These are phyloP conservation scores for Tolypocladium tropicale DNA, from an alignment of 2,329 filamentous ascomycete genomes.

Conservation along the genomic window DNA sequence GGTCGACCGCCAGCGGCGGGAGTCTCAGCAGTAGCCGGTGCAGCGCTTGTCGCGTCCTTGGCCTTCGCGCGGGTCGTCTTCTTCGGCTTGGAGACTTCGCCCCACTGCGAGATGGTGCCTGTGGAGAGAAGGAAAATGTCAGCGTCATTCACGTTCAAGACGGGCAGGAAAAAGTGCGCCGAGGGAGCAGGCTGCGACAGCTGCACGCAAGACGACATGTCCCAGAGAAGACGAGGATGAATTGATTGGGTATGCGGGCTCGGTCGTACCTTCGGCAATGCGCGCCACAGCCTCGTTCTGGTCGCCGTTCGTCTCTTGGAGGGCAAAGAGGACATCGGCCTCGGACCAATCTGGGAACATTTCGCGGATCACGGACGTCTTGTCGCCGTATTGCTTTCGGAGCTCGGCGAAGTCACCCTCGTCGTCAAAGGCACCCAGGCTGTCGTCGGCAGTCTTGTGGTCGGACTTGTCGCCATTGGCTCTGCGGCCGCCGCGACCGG, in stretches of 20 bases:
- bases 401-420: conserved; percentile 85
- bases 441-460: conserved; percentile 45
- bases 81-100: conserved; percentile 71
- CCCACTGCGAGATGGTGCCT: conserved; percentile 77
- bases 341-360: conserved; percentile 95
- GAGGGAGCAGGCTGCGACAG: neutral
- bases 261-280: conserved; percentile 61
- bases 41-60: conserved; percentile 48
- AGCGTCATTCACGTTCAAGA: conserved; percentile 1
- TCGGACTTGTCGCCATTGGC: conserved; percentile 61
- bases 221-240: neutral
- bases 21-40: conserved; percentile 37
- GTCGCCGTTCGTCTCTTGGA: conserved; percentile 81
- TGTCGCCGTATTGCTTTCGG: conserved; percentile 77
- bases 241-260: neutral
- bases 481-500: conserved; percentile 61
- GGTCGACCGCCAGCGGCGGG: conserved; percentile 33
- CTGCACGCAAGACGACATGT: neutral
- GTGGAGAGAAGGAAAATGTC: conserved; percentile 8
- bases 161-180: neutral
- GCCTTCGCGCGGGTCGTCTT: conserved; percentile 68
- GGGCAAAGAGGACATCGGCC: conserved; percentile 83
- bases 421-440: conserved; percentile 56
- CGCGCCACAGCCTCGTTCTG: conserved; percentile 63
- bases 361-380: conserved; percentile 76